Evolutionary conservation across 441 rosid species (phyloP).

Genomic region (Brassica hybrid): DNA sequence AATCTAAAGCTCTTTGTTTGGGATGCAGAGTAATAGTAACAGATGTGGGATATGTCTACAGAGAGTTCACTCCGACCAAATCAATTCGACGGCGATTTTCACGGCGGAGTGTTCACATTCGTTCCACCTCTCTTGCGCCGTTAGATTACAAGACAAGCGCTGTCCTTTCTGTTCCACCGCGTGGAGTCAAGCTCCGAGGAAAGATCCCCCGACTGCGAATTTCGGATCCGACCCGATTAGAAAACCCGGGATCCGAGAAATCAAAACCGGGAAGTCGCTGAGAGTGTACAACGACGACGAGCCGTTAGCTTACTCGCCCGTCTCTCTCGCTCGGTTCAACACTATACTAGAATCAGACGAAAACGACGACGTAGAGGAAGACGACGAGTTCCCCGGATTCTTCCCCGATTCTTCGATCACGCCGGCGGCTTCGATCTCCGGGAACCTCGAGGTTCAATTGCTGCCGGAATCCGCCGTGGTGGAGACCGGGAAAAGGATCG

Average conservation of each 20-base stretch:
- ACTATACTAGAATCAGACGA: constrained; percentile 80
- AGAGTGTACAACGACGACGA: constrained; percentile 88
- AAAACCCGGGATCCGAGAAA: constrained; percentile 36
- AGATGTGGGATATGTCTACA: constrained; percentile 83
- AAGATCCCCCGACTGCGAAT: not conserved
- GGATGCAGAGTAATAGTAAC: constrained; percentile 46
- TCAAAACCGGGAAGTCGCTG: constrained; percentile 49
- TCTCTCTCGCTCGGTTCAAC: constrained; percentile 66
- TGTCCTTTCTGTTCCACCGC: constrained; percentile 76
- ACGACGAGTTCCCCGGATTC: constrained; percentile 68
- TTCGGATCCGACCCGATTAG: constrained; percentile 25
- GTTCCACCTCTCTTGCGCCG: constrained; percentile 81
- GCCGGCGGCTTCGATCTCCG: constrained; percentile 14
- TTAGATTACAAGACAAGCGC: constrained; percentile 51
- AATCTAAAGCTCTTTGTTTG: not conserved
- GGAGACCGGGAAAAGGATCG: constrained; percentile 56
- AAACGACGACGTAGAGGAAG: constrained; percentile 50
- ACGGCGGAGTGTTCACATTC: constrained; percentile 88
- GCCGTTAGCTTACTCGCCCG: constrained; percentile 61
- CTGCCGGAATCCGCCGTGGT: constrained; percentile 74
- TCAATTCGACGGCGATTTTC: constrained; percentile 62
- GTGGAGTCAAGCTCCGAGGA: too few species aligned
- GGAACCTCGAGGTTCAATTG: constrained; percentile 52
- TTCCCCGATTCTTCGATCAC: constrained; percentile 35
- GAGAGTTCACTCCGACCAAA: constrained; percentile 62